Evolutionary conservation across 192 early-diverging fungal species (phyloP).

Genomic region (Martensiomyces pterosporus): DNA sequence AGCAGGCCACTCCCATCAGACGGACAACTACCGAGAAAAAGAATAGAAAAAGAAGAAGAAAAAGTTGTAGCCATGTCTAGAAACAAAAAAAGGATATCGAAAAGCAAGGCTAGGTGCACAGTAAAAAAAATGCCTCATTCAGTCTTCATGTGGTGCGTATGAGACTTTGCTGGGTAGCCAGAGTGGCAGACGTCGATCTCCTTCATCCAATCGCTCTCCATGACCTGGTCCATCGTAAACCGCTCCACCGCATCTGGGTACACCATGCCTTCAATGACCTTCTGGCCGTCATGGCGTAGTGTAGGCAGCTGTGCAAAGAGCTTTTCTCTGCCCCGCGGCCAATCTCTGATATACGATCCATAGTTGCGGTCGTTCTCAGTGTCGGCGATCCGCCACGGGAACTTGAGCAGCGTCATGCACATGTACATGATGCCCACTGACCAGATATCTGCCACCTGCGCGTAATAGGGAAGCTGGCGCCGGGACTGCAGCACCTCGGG

Average conservation of each 20-base stretch:
- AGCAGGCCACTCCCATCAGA: background rate
- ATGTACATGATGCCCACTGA: slow-evolving; percentile 83
- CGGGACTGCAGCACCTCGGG: slow-evolving; percentile 72
- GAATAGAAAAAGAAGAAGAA: background rate
- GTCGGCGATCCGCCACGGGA: slow-evolving; percentile 63
- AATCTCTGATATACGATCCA: slow-evolving; percentile 55
- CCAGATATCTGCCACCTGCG: slow-evolving; percentile 84
- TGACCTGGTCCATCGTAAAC: slow-evolving; percentile 59
- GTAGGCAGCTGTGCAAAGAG: slow-evolving; percentile 57
- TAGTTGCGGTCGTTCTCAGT: slow-evolving; percentile 52
- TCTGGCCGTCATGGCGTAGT: slow-evolving; percentile 51
- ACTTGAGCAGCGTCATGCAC: slow-evolving; percentile 65
- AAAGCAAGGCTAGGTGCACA: background rate
- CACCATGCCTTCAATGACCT: slow-evolving; percentile 61
- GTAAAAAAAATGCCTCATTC: slow-evolving; percentile 8
- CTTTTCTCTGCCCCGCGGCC: slow-evolving; percentile 50
- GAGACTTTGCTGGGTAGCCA: slow-evolving; percentile 15
- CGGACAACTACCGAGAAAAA: no score
- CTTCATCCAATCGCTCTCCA: slow-evolving; percentile 74
- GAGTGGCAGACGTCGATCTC: slow-evolving; percentile 55
- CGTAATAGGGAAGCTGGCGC: slow-evolving; percentile 66
- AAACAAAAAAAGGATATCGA: background rate
- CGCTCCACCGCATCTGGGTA: slow-evolving; percentile 57
- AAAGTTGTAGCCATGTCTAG: slow-evolving; percentile 1
- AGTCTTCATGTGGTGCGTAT: slow-evolving; percentile 36